A percentile compares a stretch with the other conserved stretches of the same genome.
phyloP scores from a whole-genome alignment of 306 rosid genomes.

The Lathyrus tuberosus region DNA sequence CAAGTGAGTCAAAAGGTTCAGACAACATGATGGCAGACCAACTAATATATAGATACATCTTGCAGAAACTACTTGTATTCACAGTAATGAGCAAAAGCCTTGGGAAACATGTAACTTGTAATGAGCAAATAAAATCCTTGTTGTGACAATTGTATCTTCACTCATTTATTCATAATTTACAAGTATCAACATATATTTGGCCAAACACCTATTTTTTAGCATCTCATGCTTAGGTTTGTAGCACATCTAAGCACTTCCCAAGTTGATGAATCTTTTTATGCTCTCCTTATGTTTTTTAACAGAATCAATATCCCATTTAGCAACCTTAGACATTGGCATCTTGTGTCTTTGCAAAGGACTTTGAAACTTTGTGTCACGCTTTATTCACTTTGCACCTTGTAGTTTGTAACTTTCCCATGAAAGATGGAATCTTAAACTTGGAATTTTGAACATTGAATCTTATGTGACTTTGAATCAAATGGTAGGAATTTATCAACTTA shows the following conservation, averaged over 20 bases:
- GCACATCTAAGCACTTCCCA: background rate
- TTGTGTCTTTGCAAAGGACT: background rate
- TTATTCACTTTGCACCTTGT: too few relatives aligned
- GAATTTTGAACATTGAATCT: too few relatives aligned
- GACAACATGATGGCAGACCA: slow-evolving; percentile 26
- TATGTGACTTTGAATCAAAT: too few relatives aligned
- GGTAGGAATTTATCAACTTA: too few relatives aligned
- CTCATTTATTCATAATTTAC: background rate
- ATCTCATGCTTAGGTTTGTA: background rate
- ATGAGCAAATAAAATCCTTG: background rate
- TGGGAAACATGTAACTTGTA: slow-evolving; percentile 70
- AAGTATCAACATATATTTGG: background rate
- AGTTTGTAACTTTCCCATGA: too few relatives aligned
- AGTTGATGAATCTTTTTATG: too few relatives aligned
- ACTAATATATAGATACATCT: slow-evolving; percentile 42
- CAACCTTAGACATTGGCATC: background rate
- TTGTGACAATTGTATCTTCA: background rate
- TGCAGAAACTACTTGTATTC: slow-evolving; percentile 78
- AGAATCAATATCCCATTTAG: background rate
- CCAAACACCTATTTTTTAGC: too few relatives aligned
- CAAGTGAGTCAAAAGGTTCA: too few relatives aligned
- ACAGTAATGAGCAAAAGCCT: slow-evolving; percentile 86
- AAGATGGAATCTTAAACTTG: too few relatives aligned
- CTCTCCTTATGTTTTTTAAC: background rate
- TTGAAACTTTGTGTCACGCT: too few relatives aligned